A percentile compares a stretch with the other conserved stretches of the same genome.
Conservation (phyloP, 495 filamentous ascomycete genomes). For the Aspergillus incahuasiensis region DNA sequence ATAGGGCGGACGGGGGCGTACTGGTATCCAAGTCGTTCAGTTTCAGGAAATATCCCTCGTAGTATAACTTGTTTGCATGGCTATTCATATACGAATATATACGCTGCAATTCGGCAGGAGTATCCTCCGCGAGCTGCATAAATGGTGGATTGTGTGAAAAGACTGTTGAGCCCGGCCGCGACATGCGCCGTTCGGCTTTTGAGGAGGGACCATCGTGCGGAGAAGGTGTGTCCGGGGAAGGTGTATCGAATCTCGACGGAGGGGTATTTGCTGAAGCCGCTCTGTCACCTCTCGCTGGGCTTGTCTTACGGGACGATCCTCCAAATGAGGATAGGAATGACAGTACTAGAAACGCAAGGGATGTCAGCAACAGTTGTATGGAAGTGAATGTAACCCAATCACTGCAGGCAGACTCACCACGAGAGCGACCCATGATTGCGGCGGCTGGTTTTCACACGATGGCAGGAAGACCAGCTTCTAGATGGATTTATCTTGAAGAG, state of each 20-base stretch:
- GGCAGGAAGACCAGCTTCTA: slow-evolving; percentile 14
- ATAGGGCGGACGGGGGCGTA: slow-evolving; percentile 40
- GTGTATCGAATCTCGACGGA: slow-evolving; percentile 31
- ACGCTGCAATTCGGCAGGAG: slow-evolving; percentile 84
- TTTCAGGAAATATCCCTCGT: slow-evolving; percentile 96
- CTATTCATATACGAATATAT: slow-evolving; percentile 94
- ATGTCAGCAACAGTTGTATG: slow-evolving; percentile 4
- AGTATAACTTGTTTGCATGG: slow-evolving; percentile 93
- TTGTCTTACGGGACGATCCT: slow-evolving; percentile 31
- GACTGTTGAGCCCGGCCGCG: slow-evolving; percentile 56
- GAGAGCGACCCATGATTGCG: slow-evolving; percentile 39
- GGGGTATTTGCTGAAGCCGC: slow-evolving; percentile 21
- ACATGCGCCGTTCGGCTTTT: slow-evolving; percentile 34
- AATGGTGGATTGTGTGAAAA: slow-evolving; percentile 84
- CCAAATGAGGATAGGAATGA: slow-evolving; percentile 62
- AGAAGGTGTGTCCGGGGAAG: slow-evolving; percentile 36
- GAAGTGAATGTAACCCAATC: slow-evolving; percentile 1
- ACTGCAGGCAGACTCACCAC: slow-evolving; percentile 31
- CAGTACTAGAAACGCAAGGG: slow-evolving; percentile 48
- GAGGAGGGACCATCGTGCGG: slow-evolving; percentile 31
- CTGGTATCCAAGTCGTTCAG: slow-evolving; percentile 86
- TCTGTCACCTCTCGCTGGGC: slow-evolving; percentile 26
- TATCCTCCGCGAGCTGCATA: slow-evolving; percentile 80
- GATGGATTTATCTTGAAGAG: neutral
- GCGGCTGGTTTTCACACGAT: slow-evolving; percentile 4